Percentiles rank a stretch among this genome's conserved stretches.
These are phyloP conservation scores for Ambrosiella xylebori DNA, from an alignment of 2,329 filamentous ascomycete genomes.

Conservation along the genomic window DNA sequence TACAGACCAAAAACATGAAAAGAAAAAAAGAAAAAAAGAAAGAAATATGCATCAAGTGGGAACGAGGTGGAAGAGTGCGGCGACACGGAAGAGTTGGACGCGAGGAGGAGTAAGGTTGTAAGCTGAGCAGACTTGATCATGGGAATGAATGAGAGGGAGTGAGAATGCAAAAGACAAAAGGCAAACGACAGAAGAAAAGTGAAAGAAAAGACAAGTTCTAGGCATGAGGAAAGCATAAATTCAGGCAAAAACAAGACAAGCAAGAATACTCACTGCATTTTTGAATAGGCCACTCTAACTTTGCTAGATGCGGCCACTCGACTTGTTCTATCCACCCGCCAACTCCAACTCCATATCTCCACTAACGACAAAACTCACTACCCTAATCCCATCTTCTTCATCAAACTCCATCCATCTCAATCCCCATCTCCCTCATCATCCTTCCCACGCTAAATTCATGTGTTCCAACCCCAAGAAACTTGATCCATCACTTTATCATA, in stretches of 20 bases:
- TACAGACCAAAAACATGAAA: background rate
- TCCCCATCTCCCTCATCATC: background rate
- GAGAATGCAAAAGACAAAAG: background rate
- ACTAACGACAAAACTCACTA: too few relatives aligned
- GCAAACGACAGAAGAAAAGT: background rate
- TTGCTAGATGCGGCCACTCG: background rate
- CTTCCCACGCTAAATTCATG: background rate
- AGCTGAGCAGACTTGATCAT: background rate
- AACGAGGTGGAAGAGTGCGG: background rate
- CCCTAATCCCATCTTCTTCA: background rate
- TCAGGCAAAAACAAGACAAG: too few relatives aligned
- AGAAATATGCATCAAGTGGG: background rate
- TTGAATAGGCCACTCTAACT: background rate
- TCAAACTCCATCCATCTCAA: background rate
- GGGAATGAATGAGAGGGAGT: background rate
- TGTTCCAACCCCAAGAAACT: background rate
- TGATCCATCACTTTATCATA: background rate
- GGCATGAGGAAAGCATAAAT: too few relatives aligned
- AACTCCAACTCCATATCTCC: too few relatives aligned
- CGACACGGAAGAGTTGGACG: background rate
- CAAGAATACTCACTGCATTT: too few relatives aligned
- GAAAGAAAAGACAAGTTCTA: background rate
- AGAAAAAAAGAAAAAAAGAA: background rate
- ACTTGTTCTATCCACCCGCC: background rate
- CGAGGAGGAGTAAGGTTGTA: background rate